A percentile compares a stretch with the other conserved stretches of the same genome.
Conservation (phyloP, 2,329 filamentous ascomycete species). For the Gaeumannomyces tritici region DNA sequence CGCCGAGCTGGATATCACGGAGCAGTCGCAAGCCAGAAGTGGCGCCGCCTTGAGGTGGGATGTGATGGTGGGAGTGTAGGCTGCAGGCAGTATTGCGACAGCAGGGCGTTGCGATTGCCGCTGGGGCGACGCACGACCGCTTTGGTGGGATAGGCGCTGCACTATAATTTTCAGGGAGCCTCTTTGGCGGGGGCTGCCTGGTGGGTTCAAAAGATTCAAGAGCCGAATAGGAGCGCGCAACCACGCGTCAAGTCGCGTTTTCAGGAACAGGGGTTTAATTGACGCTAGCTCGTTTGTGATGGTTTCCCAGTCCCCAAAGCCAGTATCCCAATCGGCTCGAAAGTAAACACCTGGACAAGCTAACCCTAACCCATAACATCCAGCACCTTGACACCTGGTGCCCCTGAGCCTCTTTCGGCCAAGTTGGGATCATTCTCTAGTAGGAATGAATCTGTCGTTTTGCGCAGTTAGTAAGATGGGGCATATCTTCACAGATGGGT, state of each 20-base stretch:
- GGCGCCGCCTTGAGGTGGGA: background rate
- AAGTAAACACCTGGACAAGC: background rate
- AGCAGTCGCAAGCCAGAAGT: background rate
- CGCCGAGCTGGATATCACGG: background rate
- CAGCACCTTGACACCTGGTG: background rate
- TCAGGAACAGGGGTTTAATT: slow-evolving; percentile 6
- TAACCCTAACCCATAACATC: background rate
- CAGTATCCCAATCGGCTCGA: background rate
- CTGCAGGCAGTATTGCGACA: too few relatives aligned
- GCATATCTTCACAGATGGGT: background rate
- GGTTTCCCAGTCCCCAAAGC: background rate
- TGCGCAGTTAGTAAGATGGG: background rate
- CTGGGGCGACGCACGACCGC: background rate
- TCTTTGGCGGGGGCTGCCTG: background rate
- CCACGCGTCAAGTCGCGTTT: slow-evolving; percentile 13
- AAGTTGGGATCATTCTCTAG: background rate
- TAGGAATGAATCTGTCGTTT: slow-evolving; percentile 3
- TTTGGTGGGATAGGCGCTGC: background rate
- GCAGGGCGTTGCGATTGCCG: background rate
- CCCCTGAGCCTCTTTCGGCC: too few relatives aligned
- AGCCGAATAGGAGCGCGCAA: background rate
- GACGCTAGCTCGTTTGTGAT: background rate
- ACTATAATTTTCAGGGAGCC: background rate
- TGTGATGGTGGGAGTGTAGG: background rate
- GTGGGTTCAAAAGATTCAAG: background rate